Conservation (phyloP, 2,329 filamentous ascomycete species). For the Dactylellina sp. region DNA sequence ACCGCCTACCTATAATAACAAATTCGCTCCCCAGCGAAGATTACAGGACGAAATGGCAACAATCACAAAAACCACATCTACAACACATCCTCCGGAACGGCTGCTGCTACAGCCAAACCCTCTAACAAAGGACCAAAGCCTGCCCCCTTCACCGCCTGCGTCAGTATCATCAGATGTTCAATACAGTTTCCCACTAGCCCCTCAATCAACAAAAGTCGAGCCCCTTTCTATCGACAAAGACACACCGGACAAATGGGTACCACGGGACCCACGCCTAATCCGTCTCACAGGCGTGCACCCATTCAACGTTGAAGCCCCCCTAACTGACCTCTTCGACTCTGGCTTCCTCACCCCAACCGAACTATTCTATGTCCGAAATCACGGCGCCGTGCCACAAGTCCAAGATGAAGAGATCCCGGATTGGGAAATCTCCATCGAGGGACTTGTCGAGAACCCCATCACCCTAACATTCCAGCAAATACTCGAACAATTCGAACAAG, state of each 20-base stretch:
- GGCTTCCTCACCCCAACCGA: slow-evolving; percentile 87
- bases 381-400: slow-evolving; percentile 83
- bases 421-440: slow-evolving; percentile 87
- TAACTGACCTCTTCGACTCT: slow-evolving; percentile 78
- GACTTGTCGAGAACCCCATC: slow-evolving; percentile 82
- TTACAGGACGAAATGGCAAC: slow-evolving; percentile 16
- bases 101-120: slow-evolving; percentile 14
- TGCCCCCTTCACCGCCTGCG: slow-evolving; percentile 30
- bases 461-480: slow-evolving; percentile 78
- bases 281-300: slow-evolving; percentile 88
- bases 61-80: slow-evolving; percentile 44
- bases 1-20: no score
- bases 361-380: slow-evolving; percentile 91
- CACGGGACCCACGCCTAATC: slow-evolving; percentile 82
- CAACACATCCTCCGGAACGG: slow-evolving; percentile 42
- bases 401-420: slow-evolving; percentile 77
- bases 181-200: slow-evolving; percentile 75
- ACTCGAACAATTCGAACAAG: slow-evolving; percentile 78
- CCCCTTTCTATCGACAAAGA: slow-evolving; percentile 80
- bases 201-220: slow-evolving; percentile 70
- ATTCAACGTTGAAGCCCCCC: slow-evolving; percentile 88
- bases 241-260: slow-evolving; percentile 85
- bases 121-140: slow-evolving; percentile 1
- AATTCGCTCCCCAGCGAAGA: slow-evolving; percentile 19
- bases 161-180: slow-evolving; percentile 38